Base-by-base conservation (phyloP, 352 stramenopile species). In the Phytophthora syringae region DNA sequence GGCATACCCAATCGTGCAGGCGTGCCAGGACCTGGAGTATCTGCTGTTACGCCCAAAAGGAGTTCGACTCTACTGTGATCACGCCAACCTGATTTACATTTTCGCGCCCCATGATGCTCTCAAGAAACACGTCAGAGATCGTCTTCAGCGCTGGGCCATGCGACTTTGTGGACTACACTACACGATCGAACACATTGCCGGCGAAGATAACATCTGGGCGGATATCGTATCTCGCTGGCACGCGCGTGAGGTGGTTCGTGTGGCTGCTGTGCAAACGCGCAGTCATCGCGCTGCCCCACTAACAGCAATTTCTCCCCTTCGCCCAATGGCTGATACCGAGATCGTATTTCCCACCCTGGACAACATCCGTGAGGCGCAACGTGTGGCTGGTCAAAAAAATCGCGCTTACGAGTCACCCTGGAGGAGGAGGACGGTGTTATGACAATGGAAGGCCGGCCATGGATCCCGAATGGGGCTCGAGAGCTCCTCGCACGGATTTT, bases 401-500 rank as follows among this genome's bases (percentile, higher is more conserved):
- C 48, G 1, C 5, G 37, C 0, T 18, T 59, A 21, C 48, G 20
- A 58, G 47, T 54, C 27, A 2, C 58, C 60, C 42, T 48, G 16
- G 40, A 36, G 11, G 22, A 60, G 22, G 42, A 21, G n/a, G 28
- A 54, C 44, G 49, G 37, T 32, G 16, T 53, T 0, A 3, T 54
- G 9, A n/a, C n/a, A n/a, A 10, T 42, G 2, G 58, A 54, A 13
- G 39, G 32, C 1, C 28, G 21, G 0, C 30, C 28, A 0, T 66
- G 58, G 58, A 54, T 66, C 4, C 49, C 40, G 2, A 60, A 30
- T 22, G 6, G 16, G 3, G 48, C 49, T 13, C 60, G 22, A 53
- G 39, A 60, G 10, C 22, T 66, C 27, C 27, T 32, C 9, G 27
- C 27, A 10, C 27, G 27, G 5, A 13, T 55, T 15, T 68, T 63